These are phyloP conservation scores for Fusarium redolens DNA, from an alignment of 2,329 filamentous ascomycete species.

Conservation along the genomic window DNA sequence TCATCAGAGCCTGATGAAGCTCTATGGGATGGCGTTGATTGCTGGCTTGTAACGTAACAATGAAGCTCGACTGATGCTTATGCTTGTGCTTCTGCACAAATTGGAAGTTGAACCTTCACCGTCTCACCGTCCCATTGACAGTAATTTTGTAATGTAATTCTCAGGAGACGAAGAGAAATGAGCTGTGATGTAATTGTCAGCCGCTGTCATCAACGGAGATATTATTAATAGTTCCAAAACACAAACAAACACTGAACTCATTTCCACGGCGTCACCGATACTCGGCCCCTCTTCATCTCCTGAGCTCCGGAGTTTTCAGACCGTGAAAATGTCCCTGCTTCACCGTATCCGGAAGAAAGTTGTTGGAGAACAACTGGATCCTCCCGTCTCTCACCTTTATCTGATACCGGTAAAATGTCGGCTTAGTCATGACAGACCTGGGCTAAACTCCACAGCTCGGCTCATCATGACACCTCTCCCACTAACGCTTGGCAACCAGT, in stretches of 20 bases:
- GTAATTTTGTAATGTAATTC: background rate
- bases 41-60: conserved; percentile 4
- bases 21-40: background rate
- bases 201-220: conserved; percentile 19
- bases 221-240: conserved; percentile 20
- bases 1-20: background rate
- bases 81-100: background rate
- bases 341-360: conserved; percentile 5
- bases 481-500: conserved; percentile 32
- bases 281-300: conserved; percentile 31
- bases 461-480: conserved; percentile 49
- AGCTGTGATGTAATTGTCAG: conserved; percentile 33
- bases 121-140: background rate
- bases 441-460: conserved; percentile 38
- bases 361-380: background rate
- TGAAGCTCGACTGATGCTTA: background rate
- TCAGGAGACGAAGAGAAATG: conserved; percentile 24
- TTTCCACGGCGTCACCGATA: conserved; percentile 30
- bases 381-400: background rate
- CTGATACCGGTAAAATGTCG: conserved; percentile 42
- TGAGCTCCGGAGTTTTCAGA: conserved; percentile 24
- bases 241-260: conserved; percentile 15
- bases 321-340: conserved; percentile 27
- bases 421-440: conserved; percentile 17
- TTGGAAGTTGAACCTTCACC: background rate